Percentiles rank a stretch among this genome's conserved stretches.
Evolutionary conservation across 1,139 yeast species (phyloP).

Genomic region (Blastobotrys capitulatus): DNA sequence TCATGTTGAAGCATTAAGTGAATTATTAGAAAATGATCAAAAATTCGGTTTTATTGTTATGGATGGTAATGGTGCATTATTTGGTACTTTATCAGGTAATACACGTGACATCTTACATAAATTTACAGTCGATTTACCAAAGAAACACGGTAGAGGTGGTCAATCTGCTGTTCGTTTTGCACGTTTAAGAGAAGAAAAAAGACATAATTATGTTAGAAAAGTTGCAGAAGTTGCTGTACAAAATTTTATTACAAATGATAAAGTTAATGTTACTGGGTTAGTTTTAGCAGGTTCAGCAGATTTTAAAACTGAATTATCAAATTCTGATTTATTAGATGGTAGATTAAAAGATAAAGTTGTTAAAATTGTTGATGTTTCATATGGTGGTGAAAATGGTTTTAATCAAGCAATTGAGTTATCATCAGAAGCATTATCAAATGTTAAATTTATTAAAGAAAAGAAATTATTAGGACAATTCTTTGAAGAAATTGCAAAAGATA

Average conservation of each 20-base stretch:
- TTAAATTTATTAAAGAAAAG: conserved; percentile 96
- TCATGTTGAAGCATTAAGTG: conserved; percentile 95
- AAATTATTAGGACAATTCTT: conserved; percentile 85
- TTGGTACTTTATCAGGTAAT: conserved; percentile 95
- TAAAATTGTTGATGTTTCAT: conserved; percentile 91
- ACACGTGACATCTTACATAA: conserved; percentile 94
- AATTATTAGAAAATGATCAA: conserved; percentile 90
- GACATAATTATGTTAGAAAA: conserved; percentile 96
- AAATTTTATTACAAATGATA: conserved; percentile 87
- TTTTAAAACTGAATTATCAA: conserved; percentile 88
- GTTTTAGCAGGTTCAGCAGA: conserved; percentile 98
- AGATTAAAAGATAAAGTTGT: conserved; percentile 85
- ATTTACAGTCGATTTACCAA: conserved; percentile 95
- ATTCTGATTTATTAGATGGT: conserved; percentile 86
- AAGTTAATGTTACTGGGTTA: conserved; percentile 88
- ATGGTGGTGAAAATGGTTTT: conserved; percentile 99
- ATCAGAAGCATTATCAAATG: conserved; percentile 94
- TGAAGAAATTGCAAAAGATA: conserved; percentile 94
- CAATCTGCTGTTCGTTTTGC: conserved; percentile 99
- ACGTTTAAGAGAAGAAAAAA: conserved; percentile 96
- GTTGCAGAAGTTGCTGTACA: conserved; percentile 98
- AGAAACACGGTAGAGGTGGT: conserved; percentile 99
- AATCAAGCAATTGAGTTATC: conserved; percentile 97
- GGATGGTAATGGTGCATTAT: conserved; percentile 99
- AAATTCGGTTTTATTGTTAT: conserved; percentile 94